Conservation (phyloP, 768 basidiomycete species). For the Naganishia antarctica region DNA sequence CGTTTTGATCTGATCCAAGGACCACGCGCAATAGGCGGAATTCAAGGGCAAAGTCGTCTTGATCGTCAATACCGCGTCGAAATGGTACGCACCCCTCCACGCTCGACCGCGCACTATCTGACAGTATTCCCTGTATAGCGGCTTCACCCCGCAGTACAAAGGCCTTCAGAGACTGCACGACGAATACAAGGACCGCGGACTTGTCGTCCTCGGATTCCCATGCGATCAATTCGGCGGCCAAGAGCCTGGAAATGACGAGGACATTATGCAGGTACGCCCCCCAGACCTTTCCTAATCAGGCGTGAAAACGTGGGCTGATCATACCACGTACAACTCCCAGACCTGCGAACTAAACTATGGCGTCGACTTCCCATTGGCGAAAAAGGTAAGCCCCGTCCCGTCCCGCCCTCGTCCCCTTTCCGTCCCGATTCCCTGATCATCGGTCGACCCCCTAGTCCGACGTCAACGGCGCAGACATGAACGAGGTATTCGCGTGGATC, state of each 20-base stretch:
- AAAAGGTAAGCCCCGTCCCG: slow-evolving; percentile 61
- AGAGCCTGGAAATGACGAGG: slow-evolving; percentile 74
- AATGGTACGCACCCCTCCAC: slow-evolving; percentile 45
- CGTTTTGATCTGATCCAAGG: neutral
- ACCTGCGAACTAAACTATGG: slow-evolving; percentile 80
- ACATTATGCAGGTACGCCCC: slow-evolving; percentile 54
- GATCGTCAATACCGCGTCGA: slow-evolving; percentile 50
- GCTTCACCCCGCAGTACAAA: slow-evolving; percentile 50
- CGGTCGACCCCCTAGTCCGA: too few relatives aligned
- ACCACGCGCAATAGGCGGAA: slow-evolving; percentile 18
- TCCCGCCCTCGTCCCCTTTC: too few relatives aligned
- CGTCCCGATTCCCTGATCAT: too few relatives aligned
- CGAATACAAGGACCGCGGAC: slow-evolving; percentile 69
- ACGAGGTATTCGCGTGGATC: slow-evolving; percentile 75
- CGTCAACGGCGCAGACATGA: slow-evolving; percentile 80
- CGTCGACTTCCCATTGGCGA: slow-evolving; percentile 84
- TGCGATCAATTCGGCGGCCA: slow-evolving; percentile 88
- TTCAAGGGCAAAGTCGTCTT: slow-evolving; percentile 50
- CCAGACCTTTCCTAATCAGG: neutral
- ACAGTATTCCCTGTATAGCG: slow-evolving; percentile 30
- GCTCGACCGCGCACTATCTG: neutral
- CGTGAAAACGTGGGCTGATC: too few relatives aligned
- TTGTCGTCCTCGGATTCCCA: slow-evolving; percentile 83
- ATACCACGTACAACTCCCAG: slow-evolving; percentile 40
- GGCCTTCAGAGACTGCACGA: slow-evolving; percentile 77